Conservation (phyloP, 306 rosid species). For the Carpinus viminea region DNA sequence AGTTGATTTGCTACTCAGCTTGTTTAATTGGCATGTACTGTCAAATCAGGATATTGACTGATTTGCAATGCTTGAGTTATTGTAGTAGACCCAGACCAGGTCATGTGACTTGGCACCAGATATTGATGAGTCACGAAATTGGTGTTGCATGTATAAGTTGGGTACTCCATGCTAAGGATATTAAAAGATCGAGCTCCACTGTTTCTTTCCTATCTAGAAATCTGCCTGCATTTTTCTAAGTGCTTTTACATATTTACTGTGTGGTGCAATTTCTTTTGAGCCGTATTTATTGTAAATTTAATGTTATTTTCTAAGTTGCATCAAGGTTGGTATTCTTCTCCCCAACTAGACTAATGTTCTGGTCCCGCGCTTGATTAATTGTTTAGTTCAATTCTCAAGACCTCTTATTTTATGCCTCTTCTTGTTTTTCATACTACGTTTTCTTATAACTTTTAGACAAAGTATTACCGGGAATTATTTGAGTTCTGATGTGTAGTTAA, state of each 20-base stretch:
- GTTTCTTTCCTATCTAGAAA: not conserved
- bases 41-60: conserved; percentile 1
- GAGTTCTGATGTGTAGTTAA: not conserved
- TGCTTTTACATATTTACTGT: not conserved
- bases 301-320: not conserved
- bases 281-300: not conserved
- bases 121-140: not conserved
- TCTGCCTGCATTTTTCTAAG: not conserved
- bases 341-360: not conserved
- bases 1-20: not conserved
- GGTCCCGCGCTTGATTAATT: not conserved
- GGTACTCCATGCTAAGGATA: not conserved
- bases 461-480: not conserved
- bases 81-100: not conserved
- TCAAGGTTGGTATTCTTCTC: not conserved
- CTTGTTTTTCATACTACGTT: not conserved
- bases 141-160: not conserved
- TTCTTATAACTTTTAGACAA: not conserved
- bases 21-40: not conserved
- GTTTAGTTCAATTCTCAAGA: not conserved
- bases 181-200: not conserved
- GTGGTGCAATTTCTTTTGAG: not conserved
- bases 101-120: not conserved
- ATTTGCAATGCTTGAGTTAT: not conserved
- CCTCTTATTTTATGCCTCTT: not conserved